phyloP scores from a whole-genome alignment of 1,139 yeast species.

The Yamadazyma membranifaciens region DNA sequence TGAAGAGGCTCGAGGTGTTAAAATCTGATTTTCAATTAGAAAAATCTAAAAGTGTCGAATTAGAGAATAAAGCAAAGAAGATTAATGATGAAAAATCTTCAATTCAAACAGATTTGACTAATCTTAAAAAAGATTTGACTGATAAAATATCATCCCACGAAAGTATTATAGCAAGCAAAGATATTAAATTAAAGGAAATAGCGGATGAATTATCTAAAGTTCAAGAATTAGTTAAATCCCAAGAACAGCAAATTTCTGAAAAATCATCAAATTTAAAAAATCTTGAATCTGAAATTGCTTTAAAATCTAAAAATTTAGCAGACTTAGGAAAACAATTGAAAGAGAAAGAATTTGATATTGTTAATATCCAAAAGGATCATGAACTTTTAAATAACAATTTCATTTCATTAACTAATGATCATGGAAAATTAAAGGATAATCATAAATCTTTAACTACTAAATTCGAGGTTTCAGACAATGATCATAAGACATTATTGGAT shows the following conservation, averaged over 20 bases:
- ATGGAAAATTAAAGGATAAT: slow-evolving; percentile 1
- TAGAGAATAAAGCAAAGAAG: not conserved
- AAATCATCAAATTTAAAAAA: not conserved
- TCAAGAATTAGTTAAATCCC: slow-evolving; percentile 1
- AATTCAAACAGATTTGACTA: not conserved
- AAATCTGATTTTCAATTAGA: not conserved
- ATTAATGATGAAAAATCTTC: not conserved
- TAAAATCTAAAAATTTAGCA: slow-evolving; percentile 1
- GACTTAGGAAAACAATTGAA: not conserved
- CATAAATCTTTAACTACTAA: not conserved
- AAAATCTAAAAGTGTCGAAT: not conserved
- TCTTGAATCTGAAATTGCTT: not conserved
- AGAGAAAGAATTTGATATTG: not conserved
- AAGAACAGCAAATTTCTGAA: not conserved
- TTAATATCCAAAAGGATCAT: slow-evolving; percentile 2
- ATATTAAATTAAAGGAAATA: not conserved
- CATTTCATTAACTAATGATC: not conserved
- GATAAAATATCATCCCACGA: slow-evolving; percentile 1
- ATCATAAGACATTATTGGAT: not conserved
- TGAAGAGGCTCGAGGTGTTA: not conserved
- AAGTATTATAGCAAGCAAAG: not conserved
- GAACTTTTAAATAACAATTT: not conserved
- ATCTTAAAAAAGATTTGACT: slow-evolving; percentile 3
- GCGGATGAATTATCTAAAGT: slow-evolving; percentile 1
- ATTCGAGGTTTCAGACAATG: not conserved